Evolutionary conservation across 169 alveolate genomes (phyloP).

Genomic region (Theileria annulata): DNA sequence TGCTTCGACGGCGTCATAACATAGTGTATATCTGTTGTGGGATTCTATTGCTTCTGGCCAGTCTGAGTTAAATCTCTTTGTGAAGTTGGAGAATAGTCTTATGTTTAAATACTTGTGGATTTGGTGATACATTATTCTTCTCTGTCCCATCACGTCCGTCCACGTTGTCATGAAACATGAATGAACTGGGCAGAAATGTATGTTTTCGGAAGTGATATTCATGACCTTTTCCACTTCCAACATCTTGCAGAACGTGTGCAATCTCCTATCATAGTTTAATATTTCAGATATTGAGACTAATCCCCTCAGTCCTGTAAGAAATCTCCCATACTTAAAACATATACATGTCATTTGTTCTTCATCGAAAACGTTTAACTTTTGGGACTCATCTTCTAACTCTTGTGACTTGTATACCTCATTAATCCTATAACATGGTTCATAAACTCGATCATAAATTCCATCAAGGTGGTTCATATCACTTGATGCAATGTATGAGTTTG

Average conservation of each 20-base stretch:
- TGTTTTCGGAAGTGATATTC: neutral
- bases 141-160: slow-evolving; percentile 54
- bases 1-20: slow-evolving; percentile 11
- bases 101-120: slow-evolving; percentile 34
- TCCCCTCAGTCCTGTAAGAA: neutral
- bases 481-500: neutral
- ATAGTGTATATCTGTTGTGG: slow-evolving; percentile 6
- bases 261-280: neutral
- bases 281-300: neutral
- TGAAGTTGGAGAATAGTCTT: slow-evolving; percentile 11
- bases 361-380: neutral
- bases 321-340: slow-evolving; percentile 2
- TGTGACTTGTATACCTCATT: neutral
- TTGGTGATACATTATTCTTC: slow-evolving; percentile 61
- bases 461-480: neutral
- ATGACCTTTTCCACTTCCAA: neutral
- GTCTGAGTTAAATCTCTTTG: slow-evolving; percentile 29
- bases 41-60: slow-evolving; percentile 53
- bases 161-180: slow-evolving; percentile 53
- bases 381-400: neutral
- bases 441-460: neutral
- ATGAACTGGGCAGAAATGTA: slow-evolving; percentile 48
- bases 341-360: neutral
- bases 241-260: slow-evolving; percentile 9
- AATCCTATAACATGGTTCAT: neutral